Evolutionary conservation across 1,139 yeast genomes (phyloP).

Genomic region (Magnusiomyces magnusii): DNA sequence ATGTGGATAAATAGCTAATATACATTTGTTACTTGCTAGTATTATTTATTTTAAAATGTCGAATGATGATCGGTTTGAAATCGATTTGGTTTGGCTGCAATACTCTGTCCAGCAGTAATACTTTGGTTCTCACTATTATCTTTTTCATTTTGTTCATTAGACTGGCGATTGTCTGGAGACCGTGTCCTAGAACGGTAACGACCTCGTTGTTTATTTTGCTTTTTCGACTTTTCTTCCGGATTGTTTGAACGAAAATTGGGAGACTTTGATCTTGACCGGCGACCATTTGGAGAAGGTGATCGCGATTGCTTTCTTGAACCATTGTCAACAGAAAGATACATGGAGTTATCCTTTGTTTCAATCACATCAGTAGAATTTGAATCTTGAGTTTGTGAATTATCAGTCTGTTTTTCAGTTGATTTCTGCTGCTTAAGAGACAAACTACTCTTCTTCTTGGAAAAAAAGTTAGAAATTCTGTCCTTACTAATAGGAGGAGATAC

Average conservation of each 20-base stretch:
- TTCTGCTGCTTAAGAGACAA: conserved; percentile 8
- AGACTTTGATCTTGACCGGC: conserved; percentile 4
- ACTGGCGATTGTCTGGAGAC: conserved; percentile 3
- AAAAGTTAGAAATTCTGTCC: conserved; percentile 15
- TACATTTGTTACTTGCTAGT: background rate
- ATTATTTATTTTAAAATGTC: background rate
- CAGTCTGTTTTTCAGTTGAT: background rate
- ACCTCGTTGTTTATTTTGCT: conserved; percentile 8
- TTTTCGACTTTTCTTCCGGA: background rate
- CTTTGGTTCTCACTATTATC: conserved; percentile 10
- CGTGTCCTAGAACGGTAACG: conserved; percentile 12
- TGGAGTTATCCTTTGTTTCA: background rate
- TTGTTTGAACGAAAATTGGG: background rate
- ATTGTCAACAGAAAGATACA: background rate
- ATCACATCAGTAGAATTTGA: background rate
- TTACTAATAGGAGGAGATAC: conserved; percentile 1
- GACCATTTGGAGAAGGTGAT: conserved; percentile 4
- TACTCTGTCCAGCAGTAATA: conserved; percentile 33
- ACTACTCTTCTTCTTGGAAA: conserved; percentile 15
- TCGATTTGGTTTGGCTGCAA: conserved; percentile 32
- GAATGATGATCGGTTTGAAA: background rate
- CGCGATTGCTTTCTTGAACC: background rate
- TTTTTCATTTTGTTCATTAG: background rate
- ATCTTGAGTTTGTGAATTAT: background rate
- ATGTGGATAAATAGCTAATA: too few species aligned